Evolutionary conservation across 2,329 filamentous ascomycete genomes (phyloP).

Genomic region (Aspergillus intermedius): DNA sequence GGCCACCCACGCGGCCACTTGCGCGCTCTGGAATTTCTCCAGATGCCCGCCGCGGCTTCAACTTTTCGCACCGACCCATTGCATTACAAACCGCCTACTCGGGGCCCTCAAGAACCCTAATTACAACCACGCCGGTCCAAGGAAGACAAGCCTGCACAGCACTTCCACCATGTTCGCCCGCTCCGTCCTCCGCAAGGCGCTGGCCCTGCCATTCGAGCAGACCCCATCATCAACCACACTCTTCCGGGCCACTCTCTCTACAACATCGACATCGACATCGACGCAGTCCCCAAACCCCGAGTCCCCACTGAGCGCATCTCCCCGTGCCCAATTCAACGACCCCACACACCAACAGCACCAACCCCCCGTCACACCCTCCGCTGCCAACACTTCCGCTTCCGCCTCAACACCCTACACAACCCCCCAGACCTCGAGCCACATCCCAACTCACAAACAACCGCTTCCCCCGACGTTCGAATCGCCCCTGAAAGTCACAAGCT

Average conservation of each 20-base stretch:
- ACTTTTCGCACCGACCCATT: constrained; percentile 3
- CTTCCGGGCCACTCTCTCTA: constrained; percentile 35
- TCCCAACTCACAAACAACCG: constrained; percentile 28
- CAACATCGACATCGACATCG: constrained; percentile 21
- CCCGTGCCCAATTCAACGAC: constrained; percentile 20
- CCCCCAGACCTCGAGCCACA: constrained; percentile 18
- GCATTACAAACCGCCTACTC: constrained; percentile 5
- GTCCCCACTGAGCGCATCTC: constrained; percentile 20
- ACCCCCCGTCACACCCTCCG: neutral
- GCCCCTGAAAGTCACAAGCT: constrained; percentile 36
- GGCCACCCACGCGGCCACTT: constrained; percentile 21
- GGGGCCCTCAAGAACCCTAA: constrained; percentile 7
- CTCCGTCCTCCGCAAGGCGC: constrained; percentile 24
- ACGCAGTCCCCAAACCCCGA: constrained; percentile 24
- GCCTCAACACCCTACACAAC: constrained; percentile 9
- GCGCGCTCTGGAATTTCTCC: constrained; percentile 31
- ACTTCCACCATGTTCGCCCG: constrained; percentile 31
- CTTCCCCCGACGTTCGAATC: constrained; percentile 31
- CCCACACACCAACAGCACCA: constrained; percentile 3
- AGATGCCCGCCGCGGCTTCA: constrained; percentile 3
- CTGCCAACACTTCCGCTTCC: constrained; percentile 8
- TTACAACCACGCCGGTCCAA: constrained; percentile 4
- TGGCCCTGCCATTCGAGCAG: constrained; percentile 22
- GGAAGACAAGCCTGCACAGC: constrained; percentile 7
- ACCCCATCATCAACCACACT: constrained; percentile 19